Evolutionary conservation across 2,329 filamentous ascomycete species (phyloP).

Genomic region (Fusarium sp.): DNA sequence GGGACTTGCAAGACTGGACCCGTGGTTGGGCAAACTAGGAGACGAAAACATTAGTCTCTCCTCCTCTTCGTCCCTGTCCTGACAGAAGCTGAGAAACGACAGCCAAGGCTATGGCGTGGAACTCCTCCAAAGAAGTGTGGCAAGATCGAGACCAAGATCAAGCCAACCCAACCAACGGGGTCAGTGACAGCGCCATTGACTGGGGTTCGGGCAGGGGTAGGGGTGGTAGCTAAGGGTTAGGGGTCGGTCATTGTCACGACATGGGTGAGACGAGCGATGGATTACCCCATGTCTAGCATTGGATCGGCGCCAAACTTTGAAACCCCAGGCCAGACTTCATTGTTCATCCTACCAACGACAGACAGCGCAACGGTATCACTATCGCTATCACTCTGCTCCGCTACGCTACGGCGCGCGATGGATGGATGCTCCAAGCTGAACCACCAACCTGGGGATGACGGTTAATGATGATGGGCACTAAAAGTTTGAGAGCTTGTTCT

Average conservation of each 20-base stretch:
- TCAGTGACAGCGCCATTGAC: background rate
- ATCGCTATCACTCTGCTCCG: background rate
- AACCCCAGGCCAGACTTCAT: background rate
- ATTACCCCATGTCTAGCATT: slow-evolving; percentile 27
- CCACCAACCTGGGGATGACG: background rate
- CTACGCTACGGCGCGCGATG: background rate
- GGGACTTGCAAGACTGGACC: slow-evolving; percentile 53
- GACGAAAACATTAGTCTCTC: background rate
- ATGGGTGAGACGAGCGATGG: slow-evolving; percentile 12
- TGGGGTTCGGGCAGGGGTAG: background rate
- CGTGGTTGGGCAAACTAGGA: slow-evolving; percentile 43
- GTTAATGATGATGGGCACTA: background rate
- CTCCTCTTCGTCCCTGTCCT: background rate
- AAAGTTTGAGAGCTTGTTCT: background rate
- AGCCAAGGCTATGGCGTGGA: slow-evolving; percentile 11
- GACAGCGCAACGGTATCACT: background rate
- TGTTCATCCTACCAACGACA: background rate
- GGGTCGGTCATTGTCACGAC: background rate
- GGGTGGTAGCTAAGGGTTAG: background rate
- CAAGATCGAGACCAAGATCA: slow-evolving; percentile 18
- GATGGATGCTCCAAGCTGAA: background rate
- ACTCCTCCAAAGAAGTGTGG: background rate
- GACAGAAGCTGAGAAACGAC: background rate
- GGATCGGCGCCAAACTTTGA: slow-evolving; percentile 24
- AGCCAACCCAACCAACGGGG: slow-evolving; percentile 13